A percentile compares a stretch with the other conserved stretches of the same genome.
Conservation (phyloP, 2,329 filamentous ascomycete genomes). For the Aureobasidium vineae region DNA sequence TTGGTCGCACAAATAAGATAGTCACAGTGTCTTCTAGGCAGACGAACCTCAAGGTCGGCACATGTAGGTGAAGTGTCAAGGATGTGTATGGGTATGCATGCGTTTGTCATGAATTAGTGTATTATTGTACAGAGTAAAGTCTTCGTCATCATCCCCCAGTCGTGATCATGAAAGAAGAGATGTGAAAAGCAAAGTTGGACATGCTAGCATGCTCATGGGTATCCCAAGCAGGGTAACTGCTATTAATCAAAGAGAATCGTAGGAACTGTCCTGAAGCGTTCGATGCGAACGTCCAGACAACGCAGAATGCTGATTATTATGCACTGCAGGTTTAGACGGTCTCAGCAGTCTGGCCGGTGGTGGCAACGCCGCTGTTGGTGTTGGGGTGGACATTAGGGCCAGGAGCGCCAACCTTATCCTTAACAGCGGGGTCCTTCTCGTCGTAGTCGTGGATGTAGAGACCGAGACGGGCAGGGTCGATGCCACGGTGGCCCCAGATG, state of each 20-base stretch:
- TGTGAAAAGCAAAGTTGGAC: neutral
- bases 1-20: neutral
- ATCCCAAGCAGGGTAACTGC: conserved; percentile 11
- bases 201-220: conserved; percentile 13
- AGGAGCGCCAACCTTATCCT: conserved; percentile 29
- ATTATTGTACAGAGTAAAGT: conserved; percentile 23
- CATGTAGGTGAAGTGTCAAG: neutral
- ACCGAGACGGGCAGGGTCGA: conserved; percentile 58
- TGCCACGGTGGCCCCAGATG: conserved; percentile 62
- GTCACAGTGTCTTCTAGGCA: neutral
- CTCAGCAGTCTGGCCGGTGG: conserved; percentile 14
- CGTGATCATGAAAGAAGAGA: conserved; percentile 19
- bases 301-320: neutral
- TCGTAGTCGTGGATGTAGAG: conserved; percentile 52
- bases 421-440: conserved; percentile 39
- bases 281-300: neutral
- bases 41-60: neutral
- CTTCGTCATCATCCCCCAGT: neutral
- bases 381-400: conserved; percentile 30
- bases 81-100: neutral
- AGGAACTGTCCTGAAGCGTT: neutral
- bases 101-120: conserved; percentile 8
- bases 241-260: neutral
- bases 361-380: conserved; percentile 28
- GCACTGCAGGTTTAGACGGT: conserved; percentile 13